A percentile compares a stretch with the other conserved stretches of the same genome.
Evolutionary conservation across 2,329 filamentous ascomycete species (phyloP).

Genomic region (Pseudocercospora fijiensis): DNA sequence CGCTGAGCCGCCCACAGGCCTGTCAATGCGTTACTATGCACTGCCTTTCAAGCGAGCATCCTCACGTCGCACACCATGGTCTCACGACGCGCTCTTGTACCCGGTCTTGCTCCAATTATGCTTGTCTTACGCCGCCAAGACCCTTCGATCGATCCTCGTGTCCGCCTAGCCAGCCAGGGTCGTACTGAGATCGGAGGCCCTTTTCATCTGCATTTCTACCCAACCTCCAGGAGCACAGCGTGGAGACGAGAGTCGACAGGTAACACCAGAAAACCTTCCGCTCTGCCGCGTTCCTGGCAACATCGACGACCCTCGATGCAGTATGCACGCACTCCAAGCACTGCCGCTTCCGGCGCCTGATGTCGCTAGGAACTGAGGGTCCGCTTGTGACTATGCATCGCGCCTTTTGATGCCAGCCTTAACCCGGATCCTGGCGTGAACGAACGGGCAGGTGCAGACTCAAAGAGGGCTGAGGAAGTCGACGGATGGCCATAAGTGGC

Average conservation of each 20-base stretch:
- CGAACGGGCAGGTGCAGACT: slow-evolving; percentile 1
- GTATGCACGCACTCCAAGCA: slow-evolving; percentile 2
- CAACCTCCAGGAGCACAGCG: not conserved
- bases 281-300: slow-evolving; percentile 13
- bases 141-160: not conserved
- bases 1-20: not conserved
- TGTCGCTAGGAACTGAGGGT: slow-evolving; percentile 11
- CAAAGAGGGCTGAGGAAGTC: not conserved
- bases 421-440: slow-evolving; percentile 14
- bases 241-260: slow-evolving; percentile 1
- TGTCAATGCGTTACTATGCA: not conserved
- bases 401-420: slow-evolving; percentile 9
- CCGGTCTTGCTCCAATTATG: not conserved
- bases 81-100: not conserved
- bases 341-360: slow-evolving; percentile 7
- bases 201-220: not conserved
- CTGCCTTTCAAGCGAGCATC: not conserved
- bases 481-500: not conserved
- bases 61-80: not conserved
- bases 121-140: not conserved
- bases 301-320: not conserved
- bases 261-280: slow-evolving; percentile 10
- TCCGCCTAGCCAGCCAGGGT: not conserved
- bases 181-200: slow-evolving; percentile 1
- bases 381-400: slow-evolving; percentile 12